These are phyloP conservation scores for Colletotrichum ledebouriae DNA, from an alignment of 2,329 filamentous ascomycete genomes.

Conservation along the genomic window DNA sequence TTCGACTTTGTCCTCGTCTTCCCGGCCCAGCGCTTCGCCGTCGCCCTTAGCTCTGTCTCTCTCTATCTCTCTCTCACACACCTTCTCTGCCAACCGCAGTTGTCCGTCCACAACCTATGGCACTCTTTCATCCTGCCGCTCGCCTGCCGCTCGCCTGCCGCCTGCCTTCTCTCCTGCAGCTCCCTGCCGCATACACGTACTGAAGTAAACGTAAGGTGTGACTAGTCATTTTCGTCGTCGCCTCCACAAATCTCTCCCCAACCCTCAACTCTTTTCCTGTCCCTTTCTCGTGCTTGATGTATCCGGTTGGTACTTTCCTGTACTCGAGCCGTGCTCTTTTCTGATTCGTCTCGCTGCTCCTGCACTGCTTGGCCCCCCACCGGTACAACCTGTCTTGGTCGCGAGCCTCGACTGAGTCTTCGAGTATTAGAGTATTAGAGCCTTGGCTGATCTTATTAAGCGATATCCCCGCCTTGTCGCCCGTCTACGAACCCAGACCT, in stretches of 20 bases:
- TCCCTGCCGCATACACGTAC: constrained; percentile 21
- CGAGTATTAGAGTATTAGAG: constrained; percentile 2
- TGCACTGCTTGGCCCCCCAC: background rate
- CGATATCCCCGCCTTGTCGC: constrained; percentile 13
- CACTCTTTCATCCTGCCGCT: constrained; percentile 1
- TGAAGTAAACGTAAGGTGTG: constrained; percentile 29
- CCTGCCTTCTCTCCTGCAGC: constrained; percentile 19
- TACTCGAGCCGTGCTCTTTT: constrained; percentile 15
- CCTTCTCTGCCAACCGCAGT: background rate
- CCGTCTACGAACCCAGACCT: constrained; percentile 12
- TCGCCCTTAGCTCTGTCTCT: background rate
- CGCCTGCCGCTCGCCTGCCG: constrained; percentile 19
- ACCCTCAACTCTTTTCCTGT: constrained; percentile 35
- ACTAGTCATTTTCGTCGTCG: constrained; percentile 38
- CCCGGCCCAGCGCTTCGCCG: constrained; percentile 10
- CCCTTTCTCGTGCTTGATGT: constrained; percentile 23
- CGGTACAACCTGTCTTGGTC: background rate
- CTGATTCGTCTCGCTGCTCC: constrained; percentile 16
- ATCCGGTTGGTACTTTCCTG: constrained; percentile 21
- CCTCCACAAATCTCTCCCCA: constrained; percentile 33
- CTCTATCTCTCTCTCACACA: background rate
- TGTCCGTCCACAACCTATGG: constrained; percentile 4
- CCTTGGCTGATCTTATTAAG: constrained; percentile 35
- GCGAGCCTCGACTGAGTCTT: constrained; percentile 8
- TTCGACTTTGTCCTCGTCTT: constrained; percentile 31